phyloP scores from a whole-genome alignment of 495 filamentous ascomycete genomes.

The Tetracladium setigerum region DNA sequence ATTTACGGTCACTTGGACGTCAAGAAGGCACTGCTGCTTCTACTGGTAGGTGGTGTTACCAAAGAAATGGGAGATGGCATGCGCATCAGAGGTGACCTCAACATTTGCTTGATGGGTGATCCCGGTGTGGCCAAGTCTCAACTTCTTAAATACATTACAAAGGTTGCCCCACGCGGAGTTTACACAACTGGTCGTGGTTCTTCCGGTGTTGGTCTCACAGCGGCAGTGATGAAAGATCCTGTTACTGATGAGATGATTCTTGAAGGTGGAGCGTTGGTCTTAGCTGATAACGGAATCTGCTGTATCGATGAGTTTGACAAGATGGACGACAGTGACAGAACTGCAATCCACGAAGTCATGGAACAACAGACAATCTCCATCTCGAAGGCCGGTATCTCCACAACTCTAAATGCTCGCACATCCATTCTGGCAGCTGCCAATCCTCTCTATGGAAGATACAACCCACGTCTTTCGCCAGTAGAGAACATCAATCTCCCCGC shows the following conservation, averaged over 20 bases:
- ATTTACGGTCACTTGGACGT: slow-evolving; percentile 96
- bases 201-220: slow-evolving; percentile 94
- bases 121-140: slow-evolving; percentile 99
- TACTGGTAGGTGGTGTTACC: slow-evolving; percentile 92
- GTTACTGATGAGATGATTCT: slow-evolving; percentile 99
- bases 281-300: slow-evolving; percentile 97
- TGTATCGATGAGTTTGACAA: slow-evolving; percentile 99
- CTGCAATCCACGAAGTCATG: slow-evolving; percentile 99
- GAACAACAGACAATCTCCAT: slow-evolving; percentile 99
- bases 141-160: slow-evolving; percentile 94
- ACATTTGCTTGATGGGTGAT: slow-evolving; percentile 98
- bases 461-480: slow-evolving; percentile 89
- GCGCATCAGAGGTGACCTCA: slow-evolving; percentile 97
- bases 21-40: slow-evolving; percentile 91
- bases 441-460: slow-evolving; percentile 95
- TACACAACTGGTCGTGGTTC: slow-evolving; percentile 96
- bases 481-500: slow-evolving; percentile 99
- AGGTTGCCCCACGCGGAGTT: slow-evolving; percentile 92
- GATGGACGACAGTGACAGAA: slow-evolving; percentile 95
- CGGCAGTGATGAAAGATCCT: slow-evolving; percentile 96
- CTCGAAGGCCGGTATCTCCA: slow-evolving; percentile 95
- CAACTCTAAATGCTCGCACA: slow-evolving; percentile 89
- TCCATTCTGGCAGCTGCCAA: slow-evolving; percentile 98
- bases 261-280: slow-evolving; percentile 89
- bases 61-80: slow-evolving; percentile 98